Evolutionary conservation across 1,139 yeast genomes (phyloP).

Genomic region (Yamadazyma jaroonii): DNA sequence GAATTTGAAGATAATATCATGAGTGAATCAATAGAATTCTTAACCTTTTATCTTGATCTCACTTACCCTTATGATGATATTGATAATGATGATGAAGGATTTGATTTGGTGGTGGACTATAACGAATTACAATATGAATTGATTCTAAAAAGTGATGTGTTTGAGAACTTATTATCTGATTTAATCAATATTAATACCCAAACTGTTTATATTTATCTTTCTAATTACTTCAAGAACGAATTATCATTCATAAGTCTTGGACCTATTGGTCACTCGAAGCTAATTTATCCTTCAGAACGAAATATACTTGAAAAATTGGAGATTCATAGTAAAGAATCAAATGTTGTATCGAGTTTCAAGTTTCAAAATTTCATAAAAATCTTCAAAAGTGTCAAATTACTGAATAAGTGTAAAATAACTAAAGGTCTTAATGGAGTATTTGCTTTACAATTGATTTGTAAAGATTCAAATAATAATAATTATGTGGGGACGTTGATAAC

Average conservation of each 20-base stretch:
- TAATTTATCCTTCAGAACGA: conserved; percentile 64
- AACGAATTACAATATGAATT: conserved; percentile 57
- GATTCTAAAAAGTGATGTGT: conserved; percentile 62
- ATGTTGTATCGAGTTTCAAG: conserved; percentile 31
- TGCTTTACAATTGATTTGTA: conserved; percentile 44
- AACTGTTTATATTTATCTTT: conserved; percentile 50
- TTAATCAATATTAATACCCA: conserved; percentile 62
- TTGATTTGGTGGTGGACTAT: conserved; percentile 40
- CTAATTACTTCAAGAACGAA: conserved; percentile 28
- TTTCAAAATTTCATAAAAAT: conserved; percentile 53
- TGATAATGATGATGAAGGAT: conserved; percentile 22
- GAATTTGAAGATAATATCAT: conserved; percentile 71
- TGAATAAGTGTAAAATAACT: conserved; percentile 58
- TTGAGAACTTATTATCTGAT: conserved; percentile 65
- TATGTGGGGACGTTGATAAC: conserved; percentile 64
- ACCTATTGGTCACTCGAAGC: conserved; percentile 66
- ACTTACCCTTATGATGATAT: conserved; percentile 25
- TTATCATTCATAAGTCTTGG: conserved; percentile 62
- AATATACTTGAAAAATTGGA: conserved; percentile 53
- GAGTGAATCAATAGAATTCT: conserved; percentile 69
- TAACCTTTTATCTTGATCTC: conserved; percentile 52
- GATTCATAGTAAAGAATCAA: conserved; percentile 16
- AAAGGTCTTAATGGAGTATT: conserved; percentile 57
- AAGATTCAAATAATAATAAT: conserved; percentile 24
- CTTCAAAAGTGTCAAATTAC: conserved; percentile 51